Base-by-base conservation (phyloP, 805 yeast species). In the Zygosaccharomyces bisporus region DNA sequence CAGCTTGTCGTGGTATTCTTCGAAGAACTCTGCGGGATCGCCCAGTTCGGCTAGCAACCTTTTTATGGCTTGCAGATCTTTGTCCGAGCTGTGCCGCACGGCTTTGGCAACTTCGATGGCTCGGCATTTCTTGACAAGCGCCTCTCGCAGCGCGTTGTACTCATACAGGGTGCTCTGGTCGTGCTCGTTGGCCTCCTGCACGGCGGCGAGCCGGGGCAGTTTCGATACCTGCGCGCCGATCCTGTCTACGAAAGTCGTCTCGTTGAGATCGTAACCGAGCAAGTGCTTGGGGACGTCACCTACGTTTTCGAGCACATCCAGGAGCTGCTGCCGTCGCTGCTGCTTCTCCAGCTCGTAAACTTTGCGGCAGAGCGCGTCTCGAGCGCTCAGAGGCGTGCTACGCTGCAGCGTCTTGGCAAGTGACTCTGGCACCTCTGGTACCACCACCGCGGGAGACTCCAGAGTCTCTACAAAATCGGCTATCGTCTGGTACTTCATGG, bases 201-300 rank as follows among this genome's bases (percentile, higher is more conserved):
- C 44, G 30, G 45, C 40, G 7, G 42, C 47, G 39, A 63, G 49
- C 24, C 47, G 46, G n/a, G 67, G 67, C 25, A 63, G 48, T 9
- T 51, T 49, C 17, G 35, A 24, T 3, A 61, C 47, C 39, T 61
- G 61, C 2, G 44, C 43, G 2, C 55, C 50, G 17, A 61, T 34
- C 35, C 44, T 46, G 10, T 53, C 46, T 21, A 61, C 36, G 10
- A 57, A 51, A 4, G 45, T 21, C 12, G 55, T 51, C 14, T 35
- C 39, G 8, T 30, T 35, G n/a, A 35, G 38, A 13, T 37, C 42
- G 8, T 44, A 34, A 8, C 63, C 63, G 8, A 60, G 44, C 7
- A 51, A 32, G 34, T 57, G 50, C 14, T 49, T 50, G 2, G 60
- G 64, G 25, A 60, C 42, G 35, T 58, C 64, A n/a, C 61, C 60